Conservation (phyloP, 2,329 filamentous ascomycete species). For the Endothia cerciana region DNA sequence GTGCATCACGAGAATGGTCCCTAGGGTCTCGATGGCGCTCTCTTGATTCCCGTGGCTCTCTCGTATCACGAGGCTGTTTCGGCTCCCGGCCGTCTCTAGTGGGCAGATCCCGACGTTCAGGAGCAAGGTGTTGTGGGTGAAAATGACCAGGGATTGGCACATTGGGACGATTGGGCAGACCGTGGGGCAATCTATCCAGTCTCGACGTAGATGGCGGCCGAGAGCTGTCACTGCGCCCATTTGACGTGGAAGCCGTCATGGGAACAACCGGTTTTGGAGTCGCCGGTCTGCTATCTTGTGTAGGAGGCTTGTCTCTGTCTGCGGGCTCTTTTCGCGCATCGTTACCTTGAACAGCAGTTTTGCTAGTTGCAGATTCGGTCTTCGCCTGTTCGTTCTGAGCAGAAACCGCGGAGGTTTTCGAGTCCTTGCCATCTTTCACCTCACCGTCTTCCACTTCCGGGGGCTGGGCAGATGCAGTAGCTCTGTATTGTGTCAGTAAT, state of each 20-base stretch:
- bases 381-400: slow-evolving; percentile 27
- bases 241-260: slow-evolving; percentile 4
- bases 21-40: slow-evolving; percentile 27
- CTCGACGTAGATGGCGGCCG: slow-evolving; percentile 34
- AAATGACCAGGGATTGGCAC: slow-evolving; percentile 56
- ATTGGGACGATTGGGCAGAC: slow-evolving; percentile 62
- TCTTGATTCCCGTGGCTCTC: slow-evolving; percentile 44
- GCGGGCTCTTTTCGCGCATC: slow-evolving; percentile 34
- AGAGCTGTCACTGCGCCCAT: slow-evolving; percentile 22
- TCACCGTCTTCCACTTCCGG: slow-evolving; percentile 73
- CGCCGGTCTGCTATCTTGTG: slow-evolving; percentile 34
- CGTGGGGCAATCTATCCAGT: slow-evolving; percentile 26
- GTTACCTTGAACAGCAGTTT: slow-evolving; percentile 29
- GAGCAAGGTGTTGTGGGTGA: slow-evolving; percentile 50
- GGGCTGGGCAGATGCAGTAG: slow-evolving; percentile 30
- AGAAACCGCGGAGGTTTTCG: slow-evolving; percentile 34
- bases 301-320: slow-evolving; percentile 37
- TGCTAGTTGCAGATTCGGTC: slow-evolving; percentile 26
- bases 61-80: slow-evolving; percentile 43
- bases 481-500: slow-evolving; percentile 34
- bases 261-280: slow-evolving; percentile 25
- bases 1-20: slow-evolving; percentile 37
- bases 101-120: slow-evolving; percentile 34
- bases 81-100: slow-evolving; percentile 43
- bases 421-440: slow-evolving; percentile 63